Evolutionary conservation across 768 basidiomycete genomes (phyloP), one percentile per base, ranked within the genome.

Genomic region (Botryobasidium botryosum): DNA sequence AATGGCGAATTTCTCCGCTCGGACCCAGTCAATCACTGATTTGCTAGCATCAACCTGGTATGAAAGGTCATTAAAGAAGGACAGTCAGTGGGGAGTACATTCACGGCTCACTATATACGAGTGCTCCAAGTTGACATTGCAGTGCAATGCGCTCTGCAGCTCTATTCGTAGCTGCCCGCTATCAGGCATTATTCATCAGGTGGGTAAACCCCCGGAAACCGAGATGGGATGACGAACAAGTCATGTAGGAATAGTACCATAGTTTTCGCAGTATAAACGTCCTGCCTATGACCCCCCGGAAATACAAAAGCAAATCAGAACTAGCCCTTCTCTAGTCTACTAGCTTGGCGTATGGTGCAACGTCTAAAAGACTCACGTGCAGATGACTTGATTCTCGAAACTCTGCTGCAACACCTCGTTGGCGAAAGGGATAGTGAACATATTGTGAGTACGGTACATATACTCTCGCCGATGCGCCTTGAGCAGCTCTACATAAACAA

Each of bases 231-330:
- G 24, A 62, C 85, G 58, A 58, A 92, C 92, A 96, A 88, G 65
- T 97, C 91, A 62, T 99, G 94, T 4, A 83, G 75, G 55, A 96
- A 85, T 33, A 97, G 62, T 24, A 97, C 73, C 21, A 97, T 55
- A 0, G 80, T 85, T 25, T 74, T 63, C 44, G 80, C 78, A 23
- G 77, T 55, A 51, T 31, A 69, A 55, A 96, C 65, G 59, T 91
- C 81, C 36, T 68, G 62, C 26, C 91, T 94, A n/a, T n/a, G n/a
- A n/a, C n/a, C n/a, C n/a, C n/a, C n/a, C n/a, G n/a, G n/a, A n/a
- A n/a, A n/a, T n/a, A n/a, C n/a, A n/a, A n/a, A n/a, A n/a, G 41
- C n/a, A 35, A 40, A 31, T 15, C 41, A n/a, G 26, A 40, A 40
- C 21, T 26, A 41, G 40, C 20, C n/a, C n/a, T n/a, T n/a, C n/a